Conservation (phyloP, 176 grass and related monocot genomes). For the Musa troglodytarum region DNA sequence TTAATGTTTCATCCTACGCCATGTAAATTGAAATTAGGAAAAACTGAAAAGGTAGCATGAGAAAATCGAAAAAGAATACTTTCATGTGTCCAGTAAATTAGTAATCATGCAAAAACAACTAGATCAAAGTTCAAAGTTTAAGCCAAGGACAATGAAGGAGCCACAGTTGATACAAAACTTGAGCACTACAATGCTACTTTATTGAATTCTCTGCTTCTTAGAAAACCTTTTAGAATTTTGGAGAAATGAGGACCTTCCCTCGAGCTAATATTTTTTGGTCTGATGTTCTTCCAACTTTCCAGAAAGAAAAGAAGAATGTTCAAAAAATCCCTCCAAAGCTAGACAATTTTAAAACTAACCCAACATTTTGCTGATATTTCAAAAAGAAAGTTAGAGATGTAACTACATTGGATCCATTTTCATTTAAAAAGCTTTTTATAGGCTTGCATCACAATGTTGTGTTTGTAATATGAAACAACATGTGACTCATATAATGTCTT, state of each 20-base stretch:
- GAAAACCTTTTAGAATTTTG: no score
- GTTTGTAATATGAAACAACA: background rate
- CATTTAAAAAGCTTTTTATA: background rate
- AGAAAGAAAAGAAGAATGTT: no score
- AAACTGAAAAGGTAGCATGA: background rate
- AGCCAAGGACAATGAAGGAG: no score
- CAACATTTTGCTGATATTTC: no score
- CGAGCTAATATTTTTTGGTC: no score
- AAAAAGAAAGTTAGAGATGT: background rate
- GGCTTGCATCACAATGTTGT: background rate
- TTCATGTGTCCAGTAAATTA: constrained; percentile 5
- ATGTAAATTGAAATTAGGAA: constrained; percentile 18
- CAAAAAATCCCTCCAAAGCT: no score
- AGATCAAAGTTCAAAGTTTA: no score
- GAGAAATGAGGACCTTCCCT: no score
- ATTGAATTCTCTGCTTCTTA: background rate
- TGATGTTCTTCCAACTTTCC: no score
- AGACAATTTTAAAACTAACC: no score
- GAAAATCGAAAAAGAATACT: constrained; percentile 7
- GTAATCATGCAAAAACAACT: background rate
- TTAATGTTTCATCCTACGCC: constrained; percentile 82
- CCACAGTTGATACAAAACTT: background rate
- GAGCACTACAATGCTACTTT: background rate
- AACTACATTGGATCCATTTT: background rate
- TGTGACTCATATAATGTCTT: background rate